Conservation (phyloP, 2,329 filamentous ascomycete species). For the Phaeosphaeria sp. region DNA sequence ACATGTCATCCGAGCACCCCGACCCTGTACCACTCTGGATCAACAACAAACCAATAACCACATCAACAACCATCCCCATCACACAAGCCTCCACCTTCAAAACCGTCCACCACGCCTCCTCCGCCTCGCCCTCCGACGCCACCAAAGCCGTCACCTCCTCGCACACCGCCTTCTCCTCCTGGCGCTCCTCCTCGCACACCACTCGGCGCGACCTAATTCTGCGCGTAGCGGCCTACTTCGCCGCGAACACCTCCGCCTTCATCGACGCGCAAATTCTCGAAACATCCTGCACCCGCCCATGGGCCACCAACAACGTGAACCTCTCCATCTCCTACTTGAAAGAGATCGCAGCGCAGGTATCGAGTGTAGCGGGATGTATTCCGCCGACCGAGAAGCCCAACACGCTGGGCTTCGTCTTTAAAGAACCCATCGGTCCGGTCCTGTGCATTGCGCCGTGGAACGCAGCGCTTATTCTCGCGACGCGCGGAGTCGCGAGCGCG, state of each 20-base stretch:
- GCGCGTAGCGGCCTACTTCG: conserved; percentile 69
- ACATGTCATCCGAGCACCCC: neutral
- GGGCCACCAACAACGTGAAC: conserved; percentile 45
- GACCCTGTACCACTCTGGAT: conserved; percentile 51
- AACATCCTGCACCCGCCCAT: conserved; percentile 56
- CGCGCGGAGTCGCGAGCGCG: conserved; percentile 52
- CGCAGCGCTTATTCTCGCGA: conserved; percentile 52
- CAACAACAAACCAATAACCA: conserved; percentile 50
- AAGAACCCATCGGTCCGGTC: conserved; percentile 33
- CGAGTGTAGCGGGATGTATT: conserved; percentile 22
- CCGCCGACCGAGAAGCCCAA: conserved; percentile 36
- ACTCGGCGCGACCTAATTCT: conserved; percentile 72
- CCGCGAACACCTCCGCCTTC: conserved; percentile 65
- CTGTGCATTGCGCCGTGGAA: conserved; percentile 50
- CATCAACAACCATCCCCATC: conserved; percentile 57
- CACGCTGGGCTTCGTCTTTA: conserved; percentile 40
- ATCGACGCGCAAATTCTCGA: conserved; percentile 63
- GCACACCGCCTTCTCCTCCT: conserved; percentile 68
- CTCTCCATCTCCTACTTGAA: conserved; percentile 50
- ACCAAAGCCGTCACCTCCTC: conserved; percentile 65
- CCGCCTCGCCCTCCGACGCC: conserved; percentile 61
- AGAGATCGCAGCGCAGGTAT: conserved; percentile 52
- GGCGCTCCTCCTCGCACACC: conserved; percentile 67
- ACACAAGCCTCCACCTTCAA: conserved; percentile 60
- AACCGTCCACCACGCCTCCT: conserved; percentile 61